Conservation (phyloP, 1,284 basidiomycete species). For the Athelia sp. region DNA sequence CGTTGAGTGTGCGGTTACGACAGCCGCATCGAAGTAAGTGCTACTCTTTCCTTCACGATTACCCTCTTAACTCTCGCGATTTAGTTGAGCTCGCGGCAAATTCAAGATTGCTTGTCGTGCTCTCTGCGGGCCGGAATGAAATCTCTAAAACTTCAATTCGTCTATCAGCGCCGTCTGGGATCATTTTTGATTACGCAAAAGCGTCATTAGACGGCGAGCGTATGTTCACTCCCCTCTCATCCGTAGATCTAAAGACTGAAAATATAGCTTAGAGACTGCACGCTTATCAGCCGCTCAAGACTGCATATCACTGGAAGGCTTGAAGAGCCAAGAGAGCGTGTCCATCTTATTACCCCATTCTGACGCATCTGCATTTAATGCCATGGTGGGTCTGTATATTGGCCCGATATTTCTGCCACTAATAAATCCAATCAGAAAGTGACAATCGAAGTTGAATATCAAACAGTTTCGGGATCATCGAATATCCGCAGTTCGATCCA, state of each 20-base stretch:
- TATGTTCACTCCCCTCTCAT: constrained; percentile 7
- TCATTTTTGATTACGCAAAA: constrained; percentile 39
- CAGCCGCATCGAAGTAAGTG: constrained; percentile 58
- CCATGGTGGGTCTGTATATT: constrained; percentile 40
- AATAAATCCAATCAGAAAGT: constrained; percentile 50
- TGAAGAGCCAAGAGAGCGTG: constrained; percentile 39
- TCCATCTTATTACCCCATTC: constrained; percentile 58
- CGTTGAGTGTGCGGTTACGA: constrained; percentile 53
- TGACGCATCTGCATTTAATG: constrained; percentile 49
- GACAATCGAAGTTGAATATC: constrained; percentile 55
- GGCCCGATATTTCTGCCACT: neutral
- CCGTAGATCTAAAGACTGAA: no score
- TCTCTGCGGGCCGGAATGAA: constrained; percentile 65
- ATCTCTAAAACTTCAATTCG: constrained; percentile 48
- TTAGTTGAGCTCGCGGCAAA: constrained; percentile 66
- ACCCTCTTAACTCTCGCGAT: neutral
- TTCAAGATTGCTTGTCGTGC: constrained; percentile 44
- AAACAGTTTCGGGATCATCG: constrained; percentile 46
- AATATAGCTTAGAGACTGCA: no score
- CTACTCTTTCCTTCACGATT: constrained; percentile 2
- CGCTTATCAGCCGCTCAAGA: constrained; percentile 30
- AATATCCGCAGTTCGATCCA: constrained; percentile 47
- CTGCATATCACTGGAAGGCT: constrained; percentile 39
- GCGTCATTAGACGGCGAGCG: neutral
- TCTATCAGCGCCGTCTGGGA: constrained; percentile 43